Evolutionary conservation across 2,329 filamentous ascomycete species (phyloP).

Genomic region (Ceratocystis albifundus): DNA sequence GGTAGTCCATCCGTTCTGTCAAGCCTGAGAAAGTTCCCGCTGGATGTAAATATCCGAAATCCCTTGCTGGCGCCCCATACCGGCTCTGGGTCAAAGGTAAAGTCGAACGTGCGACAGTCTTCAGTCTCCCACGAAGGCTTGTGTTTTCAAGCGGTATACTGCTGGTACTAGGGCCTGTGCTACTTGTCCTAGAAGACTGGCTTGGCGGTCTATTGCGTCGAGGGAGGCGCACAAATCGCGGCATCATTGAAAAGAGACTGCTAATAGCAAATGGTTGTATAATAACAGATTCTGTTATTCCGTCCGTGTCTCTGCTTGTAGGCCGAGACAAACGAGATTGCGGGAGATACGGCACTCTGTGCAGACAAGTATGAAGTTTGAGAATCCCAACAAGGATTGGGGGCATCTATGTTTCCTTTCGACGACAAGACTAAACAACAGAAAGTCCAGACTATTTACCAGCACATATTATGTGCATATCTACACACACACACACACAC

Average conservation of each 20-base stretch:
- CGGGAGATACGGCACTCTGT: too few species aligned
- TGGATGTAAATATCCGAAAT: slow-evolving; percentile 25
- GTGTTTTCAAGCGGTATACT: too few species aligned
- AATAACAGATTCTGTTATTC: background rate
- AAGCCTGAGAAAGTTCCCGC: slow-evolving; percentile 30
- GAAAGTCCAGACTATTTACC: too few species aligned
- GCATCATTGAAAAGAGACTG: background rate
- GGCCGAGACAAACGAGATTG: too few species aligned
- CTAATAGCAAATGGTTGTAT: background rate
- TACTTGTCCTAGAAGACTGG: background rate
- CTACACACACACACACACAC: too few species aligned
- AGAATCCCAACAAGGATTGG: too few species aligned
- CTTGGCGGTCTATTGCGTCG: slow-evolving; percentile 3
- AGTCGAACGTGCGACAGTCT: slow-evolving; percentile 26
- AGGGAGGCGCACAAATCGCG: slow-evolving; percentile 1
- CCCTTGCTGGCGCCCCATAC: slow-evolving; percentile 14
- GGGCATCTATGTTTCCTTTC: too few species aligned
- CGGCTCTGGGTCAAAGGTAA: slow-evolving; percentile 29
- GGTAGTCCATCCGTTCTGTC: slow-evolving; percentile 26
- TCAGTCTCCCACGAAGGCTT: background rate
- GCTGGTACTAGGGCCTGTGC: background rate
- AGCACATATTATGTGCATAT: too few species aligned
- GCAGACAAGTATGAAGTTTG: too few species aligned
- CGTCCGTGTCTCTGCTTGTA: too few species aligned
- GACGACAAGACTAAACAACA: too few species aligned